Conservation (phyloP, 2,329 filamentous ascomycete genomes). For the Talaromyces pinophilus region DNA sequence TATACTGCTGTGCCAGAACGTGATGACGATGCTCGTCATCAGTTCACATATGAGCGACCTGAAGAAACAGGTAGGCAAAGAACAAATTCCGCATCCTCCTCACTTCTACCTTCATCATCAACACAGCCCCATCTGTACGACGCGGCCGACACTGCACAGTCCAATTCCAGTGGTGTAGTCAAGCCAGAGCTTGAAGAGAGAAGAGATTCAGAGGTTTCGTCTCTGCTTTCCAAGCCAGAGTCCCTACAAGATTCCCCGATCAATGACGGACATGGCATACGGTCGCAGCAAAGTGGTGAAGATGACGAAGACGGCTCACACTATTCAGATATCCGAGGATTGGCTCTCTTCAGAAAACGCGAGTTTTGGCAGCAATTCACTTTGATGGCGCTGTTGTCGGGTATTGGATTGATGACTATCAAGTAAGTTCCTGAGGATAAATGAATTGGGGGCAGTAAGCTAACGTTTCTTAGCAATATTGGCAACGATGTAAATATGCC, state of each 20-base stretch:
- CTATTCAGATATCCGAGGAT: conserved; percentile 86
- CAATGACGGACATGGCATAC: conserved; percentile 32
- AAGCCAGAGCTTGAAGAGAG: conserved; percentile 16
- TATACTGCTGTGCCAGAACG: conserved; percentile 47
- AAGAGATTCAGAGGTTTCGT: conserved; percentile 66
- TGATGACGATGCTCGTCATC: conserved; percentile 30
- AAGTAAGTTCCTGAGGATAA: conserved; percentile 64
- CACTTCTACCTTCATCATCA: conserved; percentile 35
- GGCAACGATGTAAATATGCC: conserved; percentile 69
- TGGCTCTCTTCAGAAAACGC: conserved; percentile 67
- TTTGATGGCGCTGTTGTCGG: conserved; percentile 86
- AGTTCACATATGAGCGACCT: conserved; percentile 27
- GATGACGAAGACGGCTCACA: conserved; percentile 68
- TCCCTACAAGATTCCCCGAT: conserved; percentile 55
- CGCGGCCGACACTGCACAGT: conserved; percentile 22
- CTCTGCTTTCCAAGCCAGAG: conserved; percentile 69
- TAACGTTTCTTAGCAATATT: conserved; percentile 69
- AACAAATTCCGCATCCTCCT: conserved; percentile 33
- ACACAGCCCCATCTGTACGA: conserved; percentile 28
- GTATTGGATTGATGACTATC: conserved; percentile 97
- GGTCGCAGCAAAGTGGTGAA: conserved; percentile 52
- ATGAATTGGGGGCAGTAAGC: neutral
- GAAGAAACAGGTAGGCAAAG: conserved; percentile 43
- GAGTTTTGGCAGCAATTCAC: conserved; percentile 92
- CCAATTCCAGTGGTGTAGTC: conserved; percentile 13